Evolutionary conservation across 257 asterid genomes (phyloP), one percentile per base, ranked within the genome.

Genomic region (Eucommia ulmoides): DNA sequence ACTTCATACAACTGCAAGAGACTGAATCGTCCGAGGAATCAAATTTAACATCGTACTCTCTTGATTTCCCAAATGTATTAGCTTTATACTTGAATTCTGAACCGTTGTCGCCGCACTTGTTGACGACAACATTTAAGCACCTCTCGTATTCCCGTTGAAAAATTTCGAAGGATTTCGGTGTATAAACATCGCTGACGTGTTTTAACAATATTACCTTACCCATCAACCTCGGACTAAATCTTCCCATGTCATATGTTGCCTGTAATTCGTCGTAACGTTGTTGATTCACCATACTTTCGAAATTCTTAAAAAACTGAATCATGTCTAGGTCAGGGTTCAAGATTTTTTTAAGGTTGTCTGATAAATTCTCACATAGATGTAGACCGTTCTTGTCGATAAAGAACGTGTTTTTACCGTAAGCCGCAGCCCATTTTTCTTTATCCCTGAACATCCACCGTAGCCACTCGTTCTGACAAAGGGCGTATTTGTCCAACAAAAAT

Each of bases 1-100:
- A 77, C 62, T 71, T 77, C 85, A 70, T 67, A 67, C 85, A 77
- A 75, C 61, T 77, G 74, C 85, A 77, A 57, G 79, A 59, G 65
- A 71, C 79, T 20, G 74, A 61, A 23, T 71, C 74, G 55, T 74
- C 77, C 18, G 63, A 55, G 61, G 78, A 70, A 62, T 61, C 68
- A 67, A 64, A 77, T 25, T 53, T 20, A 20, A 77, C 84, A 61
- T 53, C 44, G 49, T 56, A 73, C 14, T 77, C 81, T 50, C 29
- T 67, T 46, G 72, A 59, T 62, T 71, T 77, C 42, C 79, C 85
- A 67, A 65, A 77, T 19, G 59, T 77, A 60, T 65, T 77, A 54
- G 74, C 79, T 68, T 74, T 77, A 76, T 65, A 77, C 66, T 70
- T 74, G 45, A 24, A 25, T 68, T 63, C 65, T 18, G 79, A 56